Percentiles rank a stretch among this genome's conserved stretches.
Evolutionary conservation across 768 basidiomycete species (phyloP).

Genomic region (Leccinum sublutescens): DNA sequence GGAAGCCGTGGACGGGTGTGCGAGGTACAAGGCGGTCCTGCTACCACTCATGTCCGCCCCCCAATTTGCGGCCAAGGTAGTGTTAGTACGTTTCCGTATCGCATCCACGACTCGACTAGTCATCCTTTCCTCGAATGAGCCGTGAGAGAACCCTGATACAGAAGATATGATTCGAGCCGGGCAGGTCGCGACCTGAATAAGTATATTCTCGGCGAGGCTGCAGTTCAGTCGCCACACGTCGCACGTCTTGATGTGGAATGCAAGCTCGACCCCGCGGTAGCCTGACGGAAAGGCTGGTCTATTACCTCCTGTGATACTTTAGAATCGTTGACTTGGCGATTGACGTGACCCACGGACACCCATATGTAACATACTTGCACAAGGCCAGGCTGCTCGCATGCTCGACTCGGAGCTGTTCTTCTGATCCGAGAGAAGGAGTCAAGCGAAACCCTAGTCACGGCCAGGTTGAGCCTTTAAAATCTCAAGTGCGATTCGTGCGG

Average conservation of each 20-base stretch:
- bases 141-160: conserved; percentile 12
- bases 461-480: conserved; percentile 21
- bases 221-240: conserved; percentile 7
- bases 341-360: conserved; percentile 25
- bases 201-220: conserved; percentile 11
- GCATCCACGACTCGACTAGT: conserved; percentile 14
- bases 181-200: conserved; percentile 7
- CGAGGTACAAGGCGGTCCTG: conserved; percentile 3
- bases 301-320: conserved; percentile 20
- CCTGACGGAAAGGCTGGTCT: conserved; percentile 10
- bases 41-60: conserved; percentile 20
- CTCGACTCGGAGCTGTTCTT: conserved; percentile 1
- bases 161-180: conserved; percentile 10
- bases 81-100: conserved; percentile 23
- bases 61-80: conserved; percentile 15
- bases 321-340: conserved; percentile 27
- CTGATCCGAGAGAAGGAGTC: conserved; percentile 22
- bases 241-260: conserved; percentile 20
- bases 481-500: conserved; percentile 27
- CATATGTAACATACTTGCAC: conserved; percentile 11
- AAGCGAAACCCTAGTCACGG: conserved; percentile 22
- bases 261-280: conserved; percentile 15
- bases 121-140: conserved; percentile 4
- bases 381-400: conserved; percentile 7
- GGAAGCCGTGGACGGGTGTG: conserved; percentile 11